Base-by-base conservation (phyloP, 2,329 filamentous ascomycete genomes). In the Monosporascus sp. region DNA sequence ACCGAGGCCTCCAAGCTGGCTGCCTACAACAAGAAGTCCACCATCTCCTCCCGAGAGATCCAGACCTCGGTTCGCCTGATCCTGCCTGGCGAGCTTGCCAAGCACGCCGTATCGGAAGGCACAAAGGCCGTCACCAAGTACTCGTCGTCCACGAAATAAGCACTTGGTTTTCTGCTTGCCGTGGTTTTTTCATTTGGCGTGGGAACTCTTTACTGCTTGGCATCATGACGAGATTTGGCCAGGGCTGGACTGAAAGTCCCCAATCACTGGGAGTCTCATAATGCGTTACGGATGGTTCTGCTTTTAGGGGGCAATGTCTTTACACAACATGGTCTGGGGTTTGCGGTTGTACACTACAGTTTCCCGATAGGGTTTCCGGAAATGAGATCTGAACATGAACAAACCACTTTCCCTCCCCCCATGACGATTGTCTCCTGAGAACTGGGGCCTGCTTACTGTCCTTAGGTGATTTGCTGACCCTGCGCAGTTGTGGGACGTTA, bases 101-200 rank as follows among this genome's bases (percentile, higher is more conserved):
- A 99, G 88, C 94, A 99, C 79, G 94, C 94, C 65, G 94, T 99
- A 48, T 99, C 94, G 68, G 94, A 99, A 81, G 94, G 94, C 72
- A 99, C 94, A 75, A 99, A 99, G 90, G 94, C 94, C 55, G 94
- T 99, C 67, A 99, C 94, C 84, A 99, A 99, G 87, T 99, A 97
- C 86, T 97, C 93, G 66, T 97, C 93, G 56, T 97, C 93, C 72
- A 94, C 92, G 78, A 99, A 97, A 91, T 97, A 96, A 85, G 78
- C 62, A 54, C 64, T 65, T 58, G 69, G 69, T 69, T 67, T 70
- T 68, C 61, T 71, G 65, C 68, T 64, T 70, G 59, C 65, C 58
- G 68, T 71, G 74, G 74, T 83, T 81, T 82, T 81, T 82, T 74
- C 73, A 72, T 77, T 71, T 72, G 71, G 70, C 72, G 70, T 72